Base-by-base conservation (phyloP, 2,329 filamentous ascomycete species). In the Penicillium brevicompactum region DNA sequence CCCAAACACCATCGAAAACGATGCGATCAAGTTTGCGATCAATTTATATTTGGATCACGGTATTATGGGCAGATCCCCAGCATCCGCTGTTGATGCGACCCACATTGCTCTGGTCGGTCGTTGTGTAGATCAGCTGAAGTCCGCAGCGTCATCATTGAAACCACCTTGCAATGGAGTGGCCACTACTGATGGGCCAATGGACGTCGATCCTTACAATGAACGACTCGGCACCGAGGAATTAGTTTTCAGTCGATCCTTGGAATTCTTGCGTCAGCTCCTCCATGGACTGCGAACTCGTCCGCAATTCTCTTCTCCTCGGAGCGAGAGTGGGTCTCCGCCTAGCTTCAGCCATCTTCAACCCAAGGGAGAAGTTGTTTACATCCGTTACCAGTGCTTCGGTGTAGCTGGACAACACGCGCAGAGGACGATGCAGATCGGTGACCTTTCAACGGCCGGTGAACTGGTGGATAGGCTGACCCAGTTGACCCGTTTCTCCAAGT, bases 371-470 rank as follows among this genome's bases (percentile, higher is more conserved):
- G 76, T 81, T 2, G 79, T 91, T 1, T 82, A 84, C 48, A 80
- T 94, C 16, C 87, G 85, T 49, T 93, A 90, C 65, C 90, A 93
- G 70, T 85, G 85, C 1, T 91, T 91, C 63, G 84, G 88, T 80
- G 22, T 73, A 74, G 1, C 82, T 84, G 51, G 86, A 84, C 1
- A 83, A 84, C 11, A 81, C 91, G 18, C 8, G 4, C 24, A 27
- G 24, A 81, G 82, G 63, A 77, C 80, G 1, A 74, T 94, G 30
- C 77, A 77, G 27, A 87, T 94, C 61, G 90, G 89, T 1, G 82
- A 83, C 43, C 80, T 84, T 24, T 91, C 92, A 54, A 94, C 89
- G 0, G 82, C 85, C 6, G 82, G 84, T 1, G 87, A 90, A 41
- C 76, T 96, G 5, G 79, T 90, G 30, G 84, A 86, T 16, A 86